Conservation (phyloP, 306 rosid genomes). For the Arachis hypogaea region DNA sequence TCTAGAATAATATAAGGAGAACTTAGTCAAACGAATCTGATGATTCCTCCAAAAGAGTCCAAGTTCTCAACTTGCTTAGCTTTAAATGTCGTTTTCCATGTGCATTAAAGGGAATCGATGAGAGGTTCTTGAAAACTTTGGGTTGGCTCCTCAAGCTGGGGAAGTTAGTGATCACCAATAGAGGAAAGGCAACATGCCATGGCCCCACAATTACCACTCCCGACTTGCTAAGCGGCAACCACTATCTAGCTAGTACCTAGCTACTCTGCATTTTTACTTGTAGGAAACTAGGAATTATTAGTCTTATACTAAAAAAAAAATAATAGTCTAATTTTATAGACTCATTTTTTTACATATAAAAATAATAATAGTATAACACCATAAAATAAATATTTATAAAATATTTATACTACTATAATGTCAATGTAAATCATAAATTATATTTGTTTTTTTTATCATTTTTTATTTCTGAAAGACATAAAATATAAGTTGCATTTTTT, state of each 20-base stretch:
- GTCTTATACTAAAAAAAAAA: too few relatives aligned
- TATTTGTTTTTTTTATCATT: too few relatives aligned
- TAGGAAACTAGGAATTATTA: not conserved
- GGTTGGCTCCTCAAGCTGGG: constrained; percentile 61
- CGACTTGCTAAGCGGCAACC: not conserved
- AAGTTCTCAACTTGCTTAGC: constrained; percentile 31
- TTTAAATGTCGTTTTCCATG: not conserved
- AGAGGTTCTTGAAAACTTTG: constrained; percentile 23
- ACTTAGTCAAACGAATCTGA: constrained; percentile 43
- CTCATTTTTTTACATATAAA: too few relatives aligned
- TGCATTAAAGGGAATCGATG: not conserved
- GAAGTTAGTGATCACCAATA: constrained; percentile 38
- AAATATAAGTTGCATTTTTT: too few relatives aligned
- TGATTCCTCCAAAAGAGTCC: not conserved
- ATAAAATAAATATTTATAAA: too few relatives aligned
- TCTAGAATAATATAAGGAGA: not conserved
- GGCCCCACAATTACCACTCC: constrained; percentile 28
- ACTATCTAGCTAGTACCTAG: not conserved
- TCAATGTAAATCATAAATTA: too few relatives aligned
- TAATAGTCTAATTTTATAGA: too few relatives aligned
- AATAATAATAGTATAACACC: too few relatives aligned
- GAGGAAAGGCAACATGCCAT: constrained; percentile 1
- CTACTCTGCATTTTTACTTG: not conserved
- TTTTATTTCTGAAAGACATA: too few relatives aligned
- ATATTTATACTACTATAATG: too few relatives aligned